Base-by-base conservation (phyloP, 2,329 filamentous ascomycete species). In the Alternaria panax region DNA sequence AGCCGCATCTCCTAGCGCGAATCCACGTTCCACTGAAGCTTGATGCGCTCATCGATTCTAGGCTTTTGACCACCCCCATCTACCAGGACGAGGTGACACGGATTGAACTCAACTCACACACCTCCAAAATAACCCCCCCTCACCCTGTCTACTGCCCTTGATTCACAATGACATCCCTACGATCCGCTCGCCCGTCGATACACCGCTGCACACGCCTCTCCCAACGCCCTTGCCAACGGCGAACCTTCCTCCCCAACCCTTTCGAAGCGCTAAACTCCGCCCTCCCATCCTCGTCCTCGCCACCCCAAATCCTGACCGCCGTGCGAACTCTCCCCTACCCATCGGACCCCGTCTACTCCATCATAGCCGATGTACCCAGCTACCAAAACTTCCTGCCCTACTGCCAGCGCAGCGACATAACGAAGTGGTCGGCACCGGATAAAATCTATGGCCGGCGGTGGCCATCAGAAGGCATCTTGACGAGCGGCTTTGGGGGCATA, bases 351-450 rank as follows among this genome's bases (percentile, higher is more conserved):
- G 88, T 99, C 68, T 99, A 95, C 86, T 83, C 84, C 67, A 86
- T 97, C 54, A 93, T 99, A 77, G 88, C 93, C 80, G 92, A 97
- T 79, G 88, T 99, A 65, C 87, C 92, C 78, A 68, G 64, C 64
- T 99, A 99, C 86, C 83, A 85, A 36, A 78, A 83, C 66, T 99
- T 98, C 83, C 87, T 99, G n/a, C 95, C 95, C 11, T 97, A 96
- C 85, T 96, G 94, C 80, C 86, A 87, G 42, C 83, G 83, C 45
- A 93, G 91, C 36, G 85, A 84, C 61, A 92, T 98, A 40, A 97
- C 92, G 1, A 83, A 84, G 59, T 92, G 90, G 86, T 90, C 91
- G 7, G 54, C 75, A 12, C 82, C 86, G 8, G 82, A 86, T 71
- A 61, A 80, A 60, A 6, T 60, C 45, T 70, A 82, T 51, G 79